Conservation (phyloP, 192 early-diverging fungal species). For the Gamsiella multidivaricata region DNA sequence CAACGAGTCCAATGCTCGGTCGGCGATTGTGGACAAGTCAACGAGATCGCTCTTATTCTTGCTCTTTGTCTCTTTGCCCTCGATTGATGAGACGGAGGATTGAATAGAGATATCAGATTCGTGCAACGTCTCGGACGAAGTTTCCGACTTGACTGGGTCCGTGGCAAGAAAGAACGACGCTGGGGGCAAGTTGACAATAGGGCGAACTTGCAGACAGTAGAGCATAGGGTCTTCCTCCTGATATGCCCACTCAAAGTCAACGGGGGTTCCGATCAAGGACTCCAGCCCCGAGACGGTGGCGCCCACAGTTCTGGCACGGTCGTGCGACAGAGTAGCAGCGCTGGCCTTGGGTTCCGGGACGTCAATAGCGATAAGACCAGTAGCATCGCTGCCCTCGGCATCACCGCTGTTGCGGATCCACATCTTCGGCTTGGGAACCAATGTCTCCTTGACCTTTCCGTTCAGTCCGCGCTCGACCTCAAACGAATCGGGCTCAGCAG, state of each 20-base stretch:
- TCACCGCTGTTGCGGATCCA: conserved; percentile 37
- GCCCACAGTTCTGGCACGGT: conserved; percentile 37
- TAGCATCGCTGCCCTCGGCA: conserved; percentile 19
- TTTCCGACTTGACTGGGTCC: conserved; percentile 24
- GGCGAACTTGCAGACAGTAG: conserved; percentile 49
- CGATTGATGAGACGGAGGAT: conserved; percentile 1
- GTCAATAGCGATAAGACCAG: conserved; percentile 39
- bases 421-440: conserved; percentile 53
- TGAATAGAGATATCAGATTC: conserved; percentile 12
- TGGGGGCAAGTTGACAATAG: conserved; percentile 48
- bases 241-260: conserved; percentile 53
- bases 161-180: conserved; percentile 41
- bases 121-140: conserved; percentile 5
- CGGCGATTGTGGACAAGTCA: conserved; percentile 35
- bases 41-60: conserved; percentile 26
- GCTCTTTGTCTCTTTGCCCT: conserved; percentile 12
- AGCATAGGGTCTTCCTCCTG: conserved; percentile 40
- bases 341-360: conserved; percentile 41
- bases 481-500: conserved; percentile 62
- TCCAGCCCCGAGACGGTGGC: conserved; percentile 32
- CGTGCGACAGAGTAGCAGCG: conserved; percentile 34
- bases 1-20: conserved; percentile 37
- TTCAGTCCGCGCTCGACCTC: conserved; percentile 50
- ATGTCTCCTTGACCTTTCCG: conserved; percentile 46
- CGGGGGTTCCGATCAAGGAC: conserved; percentile 41